Percentiles rank a stretch among this genome's conserved stretches.
Conservation (phyloP, 78 protist species). For the Anaeramoeba flamelloides region DNA sequence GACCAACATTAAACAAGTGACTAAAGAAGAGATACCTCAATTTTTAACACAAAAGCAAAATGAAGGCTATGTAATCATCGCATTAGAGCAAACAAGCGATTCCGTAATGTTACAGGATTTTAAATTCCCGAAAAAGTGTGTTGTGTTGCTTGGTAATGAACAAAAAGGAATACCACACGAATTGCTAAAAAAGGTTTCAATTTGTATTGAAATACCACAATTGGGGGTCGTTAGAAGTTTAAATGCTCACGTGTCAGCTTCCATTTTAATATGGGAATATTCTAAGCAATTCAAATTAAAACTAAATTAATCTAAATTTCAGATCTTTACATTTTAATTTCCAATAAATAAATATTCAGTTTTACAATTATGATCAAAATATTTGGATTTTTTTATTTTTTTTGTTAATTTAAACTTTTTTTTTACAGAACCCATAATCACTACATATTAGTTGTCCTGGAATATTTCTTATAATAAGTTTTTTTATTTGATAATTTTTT, state of each 20-base stretch:
- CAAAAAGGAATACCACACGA: neutral
- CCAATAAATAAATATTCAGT: too few species aligned
- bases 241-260: constrained; percentile 21
- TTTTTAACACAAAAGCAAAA: neutral
- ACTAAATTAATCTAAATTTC: too few species aligned
- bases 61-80: constrained; percentile 1
- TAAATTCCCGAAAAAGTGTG: neutral
- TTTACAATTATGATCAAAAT: too few species aligned
- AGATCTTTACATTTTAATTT: too few species aligned
- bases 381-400: too few species aligned
- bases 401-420: too few species aligned
- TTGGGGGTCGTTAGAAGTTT: constrained; percentile 20
- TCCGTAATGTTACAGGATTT: neutral
- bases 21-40: neutral
- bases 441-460: too few species aligned
- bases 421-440: too few species aligned
- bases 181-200: constrained; percentile 12
- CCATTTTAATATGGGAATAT: constrained; percentile 26
- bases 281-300: constrained; percentile 24
- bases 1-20: neutral
- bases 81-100: constrained; percentile 3
- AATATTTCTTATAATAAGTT: too few species aligned
- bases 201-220: constrained; percentile 31
- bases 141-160: constrained; percentile 3
- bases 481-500: too few species aligned